A percentile compares a stretch with the other conserved stretches of the same genome.
Evolutionary conservation across 352 stramenopile species (phyloP).

Genomic region (Phytophthora parvispora): DNA sequence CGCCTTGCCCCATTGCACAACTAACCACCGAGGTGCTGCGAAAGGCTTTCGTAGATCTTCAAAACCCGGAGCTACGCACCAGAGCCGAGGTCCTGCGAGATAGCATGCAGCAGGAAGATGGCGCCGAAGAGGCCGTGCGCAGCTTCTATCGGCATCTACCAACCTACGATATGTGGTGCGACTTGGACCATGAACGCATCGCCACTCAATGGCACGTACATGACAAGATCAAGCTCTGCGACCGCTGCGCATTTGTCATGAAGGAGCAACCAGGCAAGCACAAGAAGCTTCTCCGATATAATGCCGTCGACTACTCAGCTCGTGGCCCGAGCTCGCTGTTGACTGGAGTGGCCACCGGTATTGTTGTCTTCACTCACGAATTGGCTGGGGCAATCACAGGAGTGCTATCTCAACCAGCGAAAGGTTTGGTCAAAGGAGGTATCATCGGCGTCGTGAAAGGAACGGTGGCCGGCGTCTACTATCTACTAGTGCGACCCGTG

Average conservation of each 20-base stretch:
- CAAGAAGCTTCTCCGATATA: conserved; percentile 37
- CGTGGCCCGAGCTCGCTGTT: conserved; percentile 42
- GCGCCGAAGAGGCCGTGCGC: conserved; percentile 77
- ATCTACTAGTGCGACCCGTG: conserved; percentile 42
- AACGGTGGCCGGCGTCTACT: conserved; percentile 24
- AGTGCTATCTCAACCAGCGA: conserved; percentile 41
- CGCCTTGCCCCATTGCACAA: conserved; percentile 80
- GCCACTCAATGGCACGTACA: conserved; percentile 41
- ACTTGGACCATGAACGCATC: conserved; percentile 36
- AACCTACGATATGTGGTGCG: conserved; percentile 86
- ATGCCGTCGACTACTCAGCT: conserved; percentile 47
- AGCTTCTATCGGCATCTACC: conserved; percentile 90
- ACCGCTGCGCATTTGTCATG: conserved; percentile 41
- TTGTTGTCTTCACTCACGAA: conserved; percentile 39
- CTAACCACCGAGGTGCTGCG: conserved; percentile 82
- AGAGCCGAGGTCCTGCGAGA: conserved; percentile 52
- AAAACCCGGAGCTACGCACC: conserved; percentile 47
- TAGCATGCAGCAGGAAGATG: conserved; percentile 86
- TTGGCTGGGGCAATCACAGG: conserved; percentile 55
- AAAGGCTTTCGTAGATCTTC: conserved; percentile 75
- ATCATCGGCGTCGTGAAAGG: conserved; percentile 29
- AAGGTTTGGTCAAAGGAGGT: conserved; percentile 29
- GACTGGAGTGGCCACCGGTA: conserved; percentile 21
- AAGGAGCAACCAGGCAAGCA: conserved; percentile 23
- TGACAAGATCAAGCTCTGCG: conserved; percentile 50